These are phyloP conservation scores for Wallacemonas sp. DNA, from an alignment of 208 protist genomes.

Conservation along the genomic window DNA sequence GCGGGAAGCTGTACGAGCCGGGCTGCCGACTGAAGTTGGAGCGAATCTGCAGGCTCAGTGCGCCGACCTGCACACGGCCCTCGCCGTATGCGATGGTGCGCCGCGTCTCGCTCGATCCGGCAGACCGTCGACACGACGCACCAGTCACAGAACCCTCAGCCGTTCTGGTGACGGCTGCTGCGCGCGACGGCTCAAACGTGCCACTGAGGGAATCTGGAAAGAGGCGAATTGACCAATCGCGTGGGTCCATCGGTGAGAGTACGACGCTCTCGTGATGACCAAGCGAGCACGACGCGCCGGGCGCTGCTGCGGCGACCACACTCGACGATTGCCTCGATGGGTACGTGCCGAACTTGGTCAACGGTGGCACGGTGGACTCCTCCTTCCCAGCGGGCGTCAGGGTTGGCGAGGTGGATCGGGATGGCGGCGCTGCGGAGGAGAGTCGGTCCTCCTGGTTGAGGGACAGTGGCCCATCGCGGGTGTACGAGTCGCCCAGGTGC, in stretches of 20 bases:
- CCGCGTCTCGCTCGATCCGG: not conserved
- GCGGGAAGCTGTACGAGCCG: slow-evolving; percentile 37
- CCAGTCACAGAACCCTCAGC: too few species aligned
- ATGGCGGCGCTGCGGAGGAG: not conserved
- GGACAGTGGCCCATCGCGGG: not conserved
- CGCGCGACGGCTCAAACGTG: not conserved
- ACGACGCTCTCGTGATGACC: slow-evolving; percentile 1
- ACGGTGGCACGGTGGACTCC: not conserved
- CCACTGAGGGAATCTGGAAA: slow-evolving; percentile 10
- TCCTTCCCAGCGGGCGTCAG: not conserved
- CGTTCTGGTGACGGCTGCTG: too few species aligned
- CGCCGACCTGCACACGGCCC: slow-evolving; percentile 26
- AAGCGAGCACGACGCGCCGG: not conserved
- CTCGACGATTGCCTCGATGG: not conserved
- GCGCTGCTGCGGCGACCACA: too few species aligned
- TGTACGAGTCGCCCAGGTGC: not conserved
- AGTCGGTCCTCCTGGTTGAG: too few species aligned
- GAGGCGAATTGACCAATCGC: slow-evolving; percentile 7
- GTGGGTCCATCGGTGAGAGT: slow-evolving; percentile 4
- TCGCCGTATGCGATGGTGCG: not conserved
- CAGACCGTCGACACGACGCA: too few species aligned
- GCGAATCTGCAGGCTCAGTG: slow-evolving; percentile 29
- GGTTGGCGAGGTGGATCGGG: too few species aligned
- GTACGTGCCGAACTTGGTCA: not conserved
- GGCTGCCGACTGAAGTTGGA: slow-evolving; percentile 32